Base-by-base conservation (phyloP, 306 rosid genomes). In the Trifolium pratense region DNA sequence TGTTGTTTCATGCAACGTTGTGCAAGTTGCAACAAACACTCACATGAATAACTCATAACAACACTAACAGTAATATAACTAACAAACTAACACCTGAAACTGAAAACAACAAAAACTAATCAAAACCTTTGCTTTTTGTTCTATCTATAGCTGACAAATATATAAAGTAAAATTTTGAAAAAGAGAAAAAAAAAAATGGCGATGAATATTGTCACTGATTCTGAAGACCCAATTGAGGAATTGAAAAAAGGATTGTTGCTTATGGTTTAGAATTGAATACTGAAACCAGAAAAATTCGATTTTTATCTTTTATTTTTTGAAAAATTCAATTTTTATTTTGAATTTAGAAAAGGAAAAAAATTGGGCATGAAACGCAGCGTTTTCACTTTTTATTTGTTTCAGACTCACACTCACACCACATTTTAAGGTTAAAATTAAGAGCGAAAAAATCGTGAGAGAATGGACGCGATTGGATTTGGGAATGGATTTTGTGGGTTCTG, bases 401-500 rank as follows among this genome's bases (percentile, higher is more conserved):
- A 37, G 68, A 55, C 17, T 16, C 66, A 29, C 53, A 55, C 17
- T 16, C 66, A 29, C 53, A 63, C 18, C 62, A 56, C 36, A 56
- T 0, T 39, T 34, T 39, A 0, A 17, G 6, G 66, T 78, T 29
- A 29, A 29, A 6, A 29, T 29, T 29, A 29, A 29, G 48, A 79
- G 60, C 17, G 11, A 74, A 1, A 31, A 77, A 23, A 59, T 25
- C 42, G 29, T 7, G 10, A 58, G 39, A 37, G 11, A 78, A 94
- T 94, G 98, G 89, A 87, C 55, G 86, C 83, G 34, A 58, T 91
- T 31, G 62, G 62, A 56, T 56, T 56, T 11, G 90, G 97, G 64
- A 65, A 87, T 39, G 92, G 95, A 21, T 39, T 61, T 26, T 81
- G 81, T 70, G 90, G 92, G 3, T 46, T 89, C 17, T 91, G 97